Conservation (phyloP, 163 green algal genomes). For the Chlamydomonas reinhardtii region DNA sequence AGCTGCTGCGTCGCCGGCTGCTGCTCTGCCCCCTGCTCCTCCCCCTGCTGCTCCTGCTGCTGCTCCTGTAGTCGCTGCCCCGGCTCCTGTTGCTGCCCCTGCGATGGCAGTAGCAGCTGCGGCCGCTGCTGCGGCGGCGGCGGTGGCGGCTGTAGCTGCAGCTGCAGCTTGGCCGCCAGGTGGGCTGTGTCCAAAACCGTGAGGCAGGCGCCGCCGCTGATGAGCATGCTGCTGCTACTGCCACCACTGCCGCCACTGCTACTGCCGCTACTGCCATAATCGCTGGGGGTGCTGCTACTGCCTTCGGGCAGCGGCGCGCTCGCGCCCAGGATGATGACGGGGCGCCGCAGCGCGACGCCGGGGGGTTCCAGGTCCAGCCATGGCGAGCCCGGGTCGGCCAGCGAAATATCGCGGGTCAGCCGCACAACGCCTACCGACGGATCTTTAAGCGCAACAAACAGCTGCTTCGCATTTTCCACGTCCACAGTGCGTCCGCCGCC, state of each 20-base stretch:
- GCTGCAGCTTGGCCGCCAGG: background rate
- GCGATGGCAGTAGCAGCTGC: background rate
- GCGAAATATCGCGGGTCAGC: background rate
- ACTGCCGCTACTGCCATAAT: background rate
- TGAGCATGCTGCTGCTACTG: too few relatives aligned
- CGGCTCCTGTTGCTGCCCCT: too few relatives aligned
- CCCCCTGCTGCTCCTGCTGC: too few relatives aligned
- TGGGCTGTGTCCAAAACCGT: background rate
- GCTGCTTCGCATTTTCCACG: background rate
- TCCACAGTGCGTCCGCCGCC: background rate
- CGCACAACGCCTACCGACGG: background rate
- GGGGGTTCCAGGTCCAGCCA: background rate
- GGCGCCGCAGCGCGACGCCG: background rate
- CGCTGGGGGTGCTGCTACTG: too few relatives aligned
- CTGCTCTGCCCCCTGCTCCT: background rate
- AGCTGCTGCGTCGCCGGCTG: background rate
- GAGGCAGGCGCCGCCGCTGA: background rate
- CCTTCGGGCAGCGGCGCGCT: background rate
- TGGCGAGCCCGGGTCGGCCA: too few relatives aligned
- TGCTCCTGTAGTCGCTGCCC: too few relatives aligned
- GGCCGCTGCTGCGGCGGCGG: background rate
- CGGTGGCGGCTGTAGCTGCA: background rate
- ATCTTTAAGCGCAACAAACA: constrained; percentile 8
- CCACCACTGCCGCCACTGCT: background rate
- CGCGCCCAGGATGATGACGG: background rate